These are phyloP conservation scores for Colletotrichum eleusines DNA, from an alignment of 2,329 filamentous ascomycete genomes.

Conservation along the genomic window DNA sequence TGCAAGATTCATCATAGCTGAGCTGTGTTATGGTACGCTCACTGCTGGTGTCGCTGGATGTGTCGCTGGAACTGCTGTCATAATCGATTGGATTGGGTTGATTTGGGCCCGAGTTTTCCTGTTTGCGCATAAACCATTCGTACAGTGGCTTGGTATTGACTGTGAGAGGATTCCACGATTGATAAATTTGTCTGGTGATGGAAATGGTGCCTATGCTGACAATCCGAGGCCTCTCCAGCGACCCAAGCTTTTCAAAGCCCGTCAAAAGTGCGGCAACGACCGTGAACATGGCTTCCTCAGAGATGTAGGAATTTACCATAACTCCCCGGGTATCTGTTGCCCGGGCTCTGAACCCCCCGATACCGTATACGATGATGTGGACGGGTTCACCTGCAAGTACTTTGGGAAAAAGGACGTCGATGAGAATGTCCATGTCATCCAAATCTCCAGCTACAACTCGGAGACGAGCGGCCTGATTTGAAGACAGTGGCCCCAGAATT, in stretches of 20 bases:
- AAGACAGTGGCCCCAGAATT: neutral
- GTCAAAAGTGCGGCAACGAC: neutral
- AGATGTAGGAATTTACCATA: slow-evolving; percentile 1
- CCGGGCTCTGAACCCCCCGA: slow-evolving; percentile 22
- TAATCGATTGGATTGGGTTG: no score
- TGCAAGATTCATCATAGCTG: neutral
- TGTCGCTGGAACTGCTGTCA: neutral
- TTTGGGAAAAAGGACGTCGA: slow-evolving; percentile 9
- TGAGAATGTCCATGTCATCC: neutral
- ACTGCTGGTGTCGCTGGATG: neutral
- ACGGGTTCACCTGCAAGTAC: slow-evolving; percentile 5
- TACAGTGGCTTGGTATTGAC: neutral
- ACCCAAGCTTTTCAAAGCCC: neutral
- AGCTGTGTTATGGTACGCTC: neutral
- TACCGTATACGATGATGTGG: slow-evolving; percentile 16
- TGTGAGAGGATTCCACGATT: neutral
- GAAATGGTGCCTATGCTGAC: slow-evolving; percentile 12
- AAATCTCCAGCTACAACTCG: slow-evolving; percentile 4
- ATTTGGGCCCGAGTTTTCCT: neutral
- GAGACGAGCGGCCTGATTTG: neutral
- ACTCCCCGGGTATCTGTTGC: neutral
- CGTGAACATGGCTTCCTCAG: neutral
- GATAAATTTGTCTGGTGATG: slow-evolving; percentile 2
- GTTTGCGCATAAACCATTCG: slow-evolving; percentile 4
- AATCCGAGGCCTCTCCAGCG: neutral